These are phyloP conservation scores for Kernera saxatilis DNA, from an alignment of 345 rosid species.

Conservation along the genomic window DNA sequence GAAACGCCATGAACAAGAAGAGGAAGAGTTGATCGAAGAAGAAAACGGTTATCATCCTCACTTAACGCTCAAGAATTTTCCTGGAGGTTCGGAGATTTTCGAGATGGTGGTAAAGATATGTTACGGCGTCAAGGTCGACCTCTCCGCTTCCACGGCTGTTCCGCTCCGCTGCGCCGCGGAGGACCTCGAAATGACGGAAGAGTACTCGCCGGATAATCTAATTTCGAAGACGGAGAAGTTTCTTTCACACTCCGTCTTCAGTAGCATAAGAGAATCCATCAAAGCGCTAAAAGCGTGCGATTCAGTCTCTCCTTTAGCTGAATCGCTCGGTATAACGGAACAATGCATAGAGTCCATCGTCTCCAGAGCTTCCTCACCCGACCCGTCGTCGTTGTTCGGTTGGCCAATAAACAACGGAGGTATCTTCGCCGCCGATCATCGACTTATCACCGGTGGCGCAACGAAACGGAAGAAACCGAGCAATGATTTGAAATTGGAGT, in stretches of 20 bases:
- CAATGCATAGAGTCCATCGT: constrained; percentile 59
- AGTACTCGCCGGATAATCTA: constrained; percentile 60
- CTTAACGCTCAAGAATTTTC: constrained; percentile 54
- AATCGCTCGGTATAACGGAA: constrained; percentile 45
- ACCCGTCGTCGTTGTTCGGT: constrained; percentile 53
- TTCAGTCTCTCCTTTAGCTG: constrained; percentile 42
- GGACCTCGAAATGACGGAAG: constrained; percentile 78
- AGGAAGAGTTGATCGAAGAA: not conserved
- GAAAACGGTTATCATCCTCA: constrained; percentile 20
- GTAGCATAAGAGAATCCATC: constrained; percentile 49
- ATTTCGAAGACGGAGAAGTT: constrained; percentile 53
- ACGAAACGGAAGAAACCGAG: not conserved
- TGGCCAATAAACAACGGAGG: constrained; percentile 48
- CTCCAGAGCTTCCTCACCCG: constrained; percentile 47
- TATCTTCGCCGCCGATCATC: not conserved
- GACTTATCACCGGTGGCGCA: too few species aligned
- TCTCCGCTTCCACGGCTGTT: constrained; percentile 51
- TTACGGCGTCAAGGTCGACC: constrained; percentile 69
- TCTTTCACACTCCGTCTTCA: constrained; percentile 51
- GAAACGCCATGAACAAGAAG: not conserved
- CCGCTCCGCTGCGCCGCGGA: constrained; percentile 84
- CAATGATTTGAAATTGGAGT: constrained; percentile 19
- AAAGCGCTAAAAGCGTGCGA: constrained; percentile 73
- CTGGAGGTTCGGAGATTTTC: constrained; percentile 75
- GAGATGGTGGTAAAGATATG: constrained; percentile 75